Base-by-base conservation (phyloP, 2,329 filamentous ascomycete species). In the Paecilomyces sp. region DNA sequence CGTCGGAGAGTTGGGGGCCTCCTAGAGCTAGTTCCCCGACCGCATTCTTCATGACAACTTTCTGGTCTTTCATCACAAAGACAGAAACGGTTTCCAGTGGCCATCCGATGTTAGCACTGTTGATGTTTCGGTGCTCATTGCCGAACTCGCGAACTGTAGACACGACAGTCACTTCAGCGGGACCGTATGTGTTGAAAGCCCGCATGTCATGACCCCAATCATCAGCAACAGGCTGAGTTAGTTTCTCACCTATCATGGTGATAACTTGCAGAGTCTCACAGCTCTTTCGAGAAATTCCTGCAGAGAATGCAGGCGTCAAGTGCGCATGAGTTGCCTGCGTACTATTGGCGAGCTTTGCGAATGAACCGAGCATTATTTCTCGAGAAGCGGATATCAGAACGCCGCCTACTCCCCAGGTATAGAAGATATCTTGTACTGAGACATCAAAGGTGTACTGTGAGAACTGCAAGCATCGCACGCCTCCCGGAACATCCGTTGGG, bases 391-490 rank as follows among this genome's bases (percentile, higher is more conserved):
- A 67, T 25, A 71, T 68, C 5, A 71, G 57, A 9, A 65, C 64
- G 36, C 68, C 69, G 33, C 68, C 70, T 4, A 68, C 5, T 1
- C 65, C 63, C 70, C 69, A 71, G 1, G 70, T 68, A 55, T 70
- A 71, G 60, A 71, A 71, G 22, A 71, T 57, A 58, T 74, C 71
- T 54, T 72, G 70, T 15, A 74, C 66, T 18, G 74, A 78, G 11
- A 76, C 75, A 59, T 77, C 75, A 55, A 78, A 77, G 22, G 68
- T 76, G 60, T 71, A 74, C 18, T 70, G 64, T 1, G 73, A 75
- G 50, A 77, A 71, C 59, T 77, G 74, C 61, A 77, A 63, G 47
- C 69, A 73, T 15, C 74, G 70, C 41, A 61, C 59, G 2, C 67
- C 68, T 5, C 63, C 62, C 6, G 62, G 57, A 0, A 65, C 62